Percentiles rank a stretch among this genome's conserved stretches.
Evolutionary conservation across 1,139 yeast genomes (phyloP).

Genomic region (Kodamaea fungicola): DNA sequence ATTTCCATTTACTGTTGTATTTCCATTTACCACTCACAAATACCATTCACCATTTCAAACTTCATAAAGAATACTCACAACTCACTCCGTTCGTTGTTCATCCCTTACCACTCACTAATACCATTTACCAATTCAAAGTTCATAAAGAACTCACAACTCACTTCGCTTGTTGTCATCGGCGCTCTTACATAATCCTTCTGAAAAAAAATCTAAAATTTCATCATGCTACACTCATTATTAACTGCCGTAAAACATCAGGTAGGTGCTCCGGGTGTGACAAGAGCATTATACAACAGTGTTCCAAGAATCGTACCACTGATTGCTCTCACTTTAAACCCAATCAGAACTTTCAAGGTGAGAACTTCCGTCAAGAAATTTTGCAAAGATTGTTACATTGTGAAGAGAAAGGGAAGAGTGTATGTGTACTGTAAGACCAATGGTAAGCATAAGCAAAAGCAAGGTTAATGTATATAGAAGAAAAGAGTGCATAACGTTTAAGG

Average conservation of each 20-base stretch:
- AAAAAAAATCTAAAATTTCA: not conserved
- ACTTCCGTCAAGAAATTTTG: constrained; percentile 92
- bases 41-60: no score
- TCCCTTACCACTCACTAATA: no score
- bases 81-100: no score
- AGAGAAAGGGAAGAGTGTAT: constrained; percentile 90
- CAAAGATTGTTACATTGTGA: constrained; percentile 85
- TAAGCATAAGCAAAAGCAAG: constrained; percentile 96
- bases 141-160: no score
- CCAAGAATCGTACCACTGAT: constrained; percentile 14
- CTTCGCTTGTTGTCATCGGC: not conserved
- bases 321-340: constrained; percentile 1
- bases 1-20: no score
- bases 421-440: constrained; percentile 91
- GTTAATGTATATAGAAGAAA: constrained; percentile 33
- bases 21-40: no score
- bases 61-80: no score
- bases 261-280: constrained; percentile 12
- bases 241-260: constrained; percentile 15
- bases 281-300: constrained; percentile 15
- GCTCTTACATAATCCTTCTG: not conserved
- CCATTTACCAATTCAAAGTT: no score
- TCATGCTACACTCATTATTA: constrained; percentile 17
- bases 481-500: no score
- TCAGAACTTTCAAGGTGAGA: constrained; percentile 36